These are phyloP conservation scores for Xanthoconium stramineum DNA, from an alignment of 768 basidiomycete species.

Conservation along the genomic window DNA sequence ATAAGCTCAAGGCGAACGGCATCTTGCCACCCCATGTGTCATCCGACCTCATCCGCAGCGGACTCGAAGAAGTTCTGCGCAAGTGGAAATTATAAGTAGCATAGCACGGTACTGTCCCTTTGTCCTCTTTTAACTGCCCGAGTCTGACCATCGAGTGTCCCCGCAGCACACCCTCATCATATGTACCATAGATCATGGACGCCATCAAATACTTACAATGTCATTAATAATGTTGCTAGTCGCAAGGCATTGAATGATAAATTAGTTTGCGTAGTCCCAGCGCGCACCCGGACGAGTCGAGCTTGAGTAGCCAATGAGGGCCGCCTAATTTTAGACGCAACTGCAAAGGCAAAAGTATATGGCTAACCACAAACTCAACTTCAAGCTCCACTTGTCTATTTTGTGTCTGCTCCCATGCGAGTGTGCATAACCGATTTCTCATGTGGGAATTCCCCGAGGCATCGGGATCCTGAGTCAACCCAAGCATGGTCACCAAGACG, in stretches of 20 bases:
- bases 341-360: neutral
- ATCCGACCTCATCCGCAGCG: slow-evolving; percentile 17
- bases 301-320: neutral
- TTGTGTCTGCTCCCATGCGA: neutral
- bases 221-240: neutral
- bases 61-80: slow-evolving; percentile 24
- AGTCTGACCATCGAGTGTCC: slow-evolving; percentile 2
- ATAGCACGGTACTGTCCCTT: neutral
- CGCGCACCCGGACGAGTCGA: neutral
- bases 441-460: neutral
- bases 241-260: neutral
- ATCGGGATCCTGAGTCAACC: slow-evolving; percentile 1
- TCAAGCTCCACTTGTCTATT: neutral
- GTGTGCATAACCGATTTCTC: neutral
- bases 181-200: neutral
- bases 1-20: slow-evolving; percentile 18
- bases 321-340: neutral
- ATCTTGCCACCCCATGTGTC: slow-evolving; percentile 19
- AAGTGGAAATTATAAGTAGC: slow-evolving; percentile 19
- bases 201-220: neutral
- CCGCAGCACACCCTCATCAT: neutral
- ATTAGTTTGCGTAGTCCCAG: neutral
- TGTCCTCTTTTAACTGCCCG: neutral
- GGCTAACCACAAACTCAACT: neutral
- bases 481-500: neutral